These are phyloP conservation scores for Venturiaceae sp. DNA, from an alignment of 2,329 filamentous ascomycete genomes.

Conservation along the genomic window DNA sequence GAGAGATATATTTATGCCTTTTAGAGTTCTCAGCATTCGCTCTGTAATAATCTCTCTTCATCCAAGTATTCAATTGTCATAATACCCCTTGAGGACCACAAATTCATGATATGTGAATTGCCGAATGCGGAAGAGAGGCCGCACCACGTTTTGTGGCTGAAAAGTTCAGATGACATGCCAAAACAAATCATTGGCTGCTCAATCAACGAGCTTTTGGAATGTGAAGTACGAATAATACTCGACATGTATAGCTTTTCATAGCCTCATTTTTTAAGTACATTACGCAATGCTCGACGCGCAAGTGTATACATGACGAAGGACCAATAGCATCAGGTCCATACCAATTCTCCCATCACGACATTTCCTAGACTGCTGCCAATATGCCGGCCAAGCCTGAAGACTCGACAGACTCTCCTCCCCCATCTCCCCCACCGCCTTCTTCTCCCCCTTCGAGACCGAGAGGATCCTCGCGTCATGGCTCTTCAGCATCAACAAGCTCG, in stretches of 20 bases:
- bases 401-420: not conserved
- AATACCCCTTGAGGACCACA: too few species aligned
- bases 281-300: not conserved
- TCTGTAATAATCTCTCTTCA: too few species aligned
- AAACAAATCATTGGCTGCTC: not conserved
- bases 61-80: too few species aligned
- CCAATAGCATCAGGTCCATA: not conserved
- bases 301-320: not conserved
- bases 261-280: not conserved
- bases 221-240: not conserved
- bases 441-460: constrained; percentile 2
- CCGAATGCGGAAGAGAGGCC: not conserved
- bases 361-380: not conserved
- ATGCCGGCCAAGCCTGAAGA: not conserved
- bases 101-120: too few species aligned
- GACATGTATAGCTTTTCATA: not conserved
- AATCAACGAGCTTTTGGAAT: not conserved
- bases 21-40: too few species aligned
- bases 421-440: not conserved
- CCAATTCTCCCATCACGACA: not conserved
- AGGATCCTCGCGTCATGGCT: constrained; percentile 3
- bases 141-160: not conserved
- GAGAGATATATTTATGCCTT: too few species aligned
- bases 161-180: not conserved
- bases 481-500: not conserved